These are phyloP conservation scores for Ogataea populi-albae DNA, from an alignment of 805 yeast genomes.

Conservation along the genomic window DNA sequence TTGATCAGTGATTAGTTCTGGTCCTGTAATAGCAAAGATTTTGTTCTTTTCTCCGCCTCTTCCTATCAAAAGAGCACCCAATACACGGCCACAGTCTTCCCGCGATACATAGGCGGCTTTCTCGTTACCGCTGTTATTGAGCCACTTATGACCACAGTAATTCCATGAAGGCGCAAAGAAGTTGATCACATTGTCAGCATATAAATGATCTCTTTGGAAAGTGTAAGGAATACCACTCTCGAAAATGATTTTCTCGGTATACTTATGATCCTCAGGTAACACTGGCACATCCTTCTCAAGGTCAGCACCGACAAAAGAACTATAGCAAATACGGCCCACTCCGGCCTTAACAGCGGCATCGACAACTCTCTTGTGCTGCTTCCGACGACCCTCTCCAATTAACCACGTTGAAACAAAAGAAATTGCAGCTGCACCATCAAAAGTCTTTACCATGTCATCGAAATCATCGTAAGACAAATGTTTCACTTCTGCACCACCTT, in stretches of 20 bases:
- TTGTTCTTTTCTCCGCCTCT: conserved; percentile 10
- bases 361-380: conserved; percentile 9
- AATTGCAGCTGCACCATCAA: conserved; percentile 8
- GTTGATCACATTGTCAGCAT: conserved; percentile 8
- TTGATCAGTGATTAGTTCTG: conserved; percentile 7
- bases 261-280: conserved; percentile 10
- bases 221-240: conserved; percentile 7
- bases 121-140: conserved; percentile 7
- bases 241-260: conserved; percentile 7
- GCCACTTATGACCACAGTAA: conserved; percentile 7
- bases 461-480: conserved; percentile 6
- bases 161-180: conserved; percentile 11
- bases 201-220: conserved; percentile 9
- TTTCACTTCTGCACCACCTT: conserved; percentile 5
- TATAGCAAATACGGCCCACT: conserved; percentile 10
- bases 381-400: conserved; percentile 8
- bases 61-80: conserved; percentile 9
- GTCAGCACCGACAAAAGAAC: conserved; percentile 12
- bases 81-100: conserved; percentile 10
- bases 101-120: conserved; percentile 9
- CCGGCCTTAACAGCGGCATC: conserved; percentile 8
- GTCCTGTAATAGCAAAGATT: conserved; percentile 7
- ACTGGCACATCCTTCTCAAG: conserved; percentile 10
- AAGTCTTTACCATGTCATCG: conserved; percentile 6
- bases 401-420: conserved; percentile 11